Conservation (phyloP, 805 yeast genomes). For the Yarrowia keelungensis region DNA sequence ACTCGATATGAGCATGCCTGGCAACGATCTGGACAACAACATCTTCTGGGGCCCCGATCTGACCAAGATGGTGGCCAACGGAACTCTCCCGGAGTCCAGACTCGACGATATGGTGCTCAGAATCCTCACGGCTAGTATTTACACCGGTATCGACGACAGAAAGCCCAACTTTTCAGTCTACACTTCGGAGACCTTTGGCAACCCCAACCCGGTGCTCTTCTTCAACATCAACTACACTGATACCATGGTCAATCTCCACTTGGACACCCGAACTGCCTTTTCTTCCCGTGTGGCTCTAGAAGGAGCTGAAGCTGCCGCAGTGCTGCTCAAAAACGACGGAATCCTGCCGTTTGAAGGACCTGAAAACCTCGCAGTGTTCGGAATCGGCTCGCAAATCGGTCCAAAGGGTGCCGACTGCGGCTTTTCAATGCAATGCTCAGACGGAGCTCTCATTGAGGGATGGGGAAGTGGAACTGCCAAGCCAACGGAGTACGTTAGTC, state of each 20-base stretch:
- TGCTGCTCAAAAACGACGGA: slow-evolving; percentile 59
- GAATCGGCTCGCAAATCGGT: slow-evolving; percentile 58
- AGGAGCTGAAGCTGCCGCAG: slow-evolving; percentile 2
- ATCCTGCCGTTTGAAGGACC: slow-evolving; percentile 60
- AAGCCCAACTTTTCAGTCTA: not conserved
- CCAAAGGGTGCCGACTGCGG: slow-evolving; percentile 59
- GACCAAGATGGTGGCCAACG: slow-evolving; percentile 14
- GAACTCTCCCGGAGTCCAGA: not conserved
- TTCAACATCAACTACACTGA: not conserved
- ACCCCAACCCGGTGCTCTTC: slow-evolving; percentile 7
- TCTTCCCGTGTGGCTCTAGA: slow-evolving; percentile 1
- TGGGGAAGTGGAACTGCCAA: slow-evolving; percentile 71
- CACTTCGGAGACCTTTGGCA: not conserved
- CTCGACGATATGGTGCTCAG: slow-evolving; percentile 18
- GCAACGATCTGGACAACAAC: slow-evolving; percentile 6
- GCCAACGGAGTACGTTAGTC: slow-evolving; percentile 63
- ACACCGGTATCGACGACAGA: slow-evolving; percentile 1
- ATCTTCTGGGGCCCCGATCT: slow-evolving; percentile 7
- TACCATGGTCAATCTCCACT: not conserved
- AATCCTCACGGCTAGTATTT: not conserved
- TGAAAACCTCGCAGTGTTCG: slow-evolving; percentile 46
- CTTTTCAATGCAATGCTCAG: slow-evolving; percentile 59
- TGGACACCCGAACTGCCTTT: slow-evolving; percentile 1
- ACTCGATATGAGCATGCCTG: slow-evolving; percentile 12
- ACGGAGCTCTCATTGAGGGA: slow-evolving; percentile 64